Conservation (phyloP, 2,329 filamentous ascomycete genomes). For the Fusarium brevicatenulatum region DNA sequence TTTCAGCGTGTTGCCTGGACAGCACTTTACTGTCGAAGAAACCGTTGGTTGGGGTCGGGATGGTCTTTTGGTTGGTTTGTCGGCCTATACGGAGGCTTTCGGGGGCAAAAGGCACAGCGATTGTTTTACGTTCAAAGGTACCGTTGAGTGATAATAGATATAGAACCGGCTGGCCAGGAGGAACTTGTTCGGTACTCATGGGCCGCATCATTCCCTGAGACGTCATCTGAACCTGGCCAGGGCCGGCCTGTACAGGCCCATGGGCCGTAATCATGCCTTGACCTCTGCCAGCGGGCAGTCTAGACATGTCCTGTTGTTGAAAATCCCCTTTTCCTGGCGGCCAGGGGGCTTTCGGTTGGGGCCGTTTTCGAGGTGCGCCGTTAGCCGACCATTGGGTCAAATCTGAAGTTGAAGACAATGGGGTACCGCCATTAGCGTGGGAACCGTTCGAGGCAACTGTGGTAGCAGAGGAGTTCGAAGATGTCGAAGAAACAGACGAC, state of each 20-base stretch:
- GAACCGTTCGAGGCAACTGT: constrained; percentile 71
- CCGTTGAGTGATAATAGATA: constrained; percentile 92
- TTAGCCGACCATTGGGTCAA: constrained; percentile 61
- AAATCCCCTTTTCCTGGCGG: constrained; percentile 59
- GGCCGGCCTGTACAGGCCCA: constrained; percentile 46
- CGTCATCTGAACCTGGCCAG: constrained; percentile 50
- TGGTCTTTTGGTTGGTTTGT: constrained; percentile 96
- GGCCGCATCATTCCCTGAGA: constrained; percentile 70
- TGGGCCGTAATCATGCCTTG: constrained; percentile 55
- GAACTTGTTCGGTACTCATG: constrained; percentile 65
- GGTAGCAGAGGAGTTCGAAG: constrained; percentile 70
- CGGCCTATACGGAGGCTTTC: constrained; percentile 94
- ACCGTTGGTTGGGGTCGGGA: constrained; percentile 89
- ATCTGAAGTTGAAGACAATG: constrained; percentile 59
- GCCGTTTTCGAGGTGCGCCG: constrained; percentile 61
- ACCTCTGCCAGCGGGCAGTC: constrained; percentile 54
- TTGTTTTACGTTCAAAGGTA: constrained; percentile 97
- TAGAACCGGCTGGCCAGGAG: constrained; percentile 78
- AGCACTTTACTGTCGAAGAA: constrained; percentile 99
- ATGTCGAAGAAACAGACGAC: constrained; percentile 88
- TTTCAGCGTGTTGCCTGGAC: constrained; percentile 94
- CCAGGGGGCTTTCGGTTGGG: constrained; percentile 63
- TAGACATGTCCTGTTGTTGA: constrained; percentile 58
- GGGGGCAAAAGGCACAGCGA: constrained; percentile 91
- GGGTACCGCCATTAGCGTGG: constrained; percentile 71